Conservation (phyloP, 768 basidiomycete genomes). For the Asterophora parasitica region DNA sequence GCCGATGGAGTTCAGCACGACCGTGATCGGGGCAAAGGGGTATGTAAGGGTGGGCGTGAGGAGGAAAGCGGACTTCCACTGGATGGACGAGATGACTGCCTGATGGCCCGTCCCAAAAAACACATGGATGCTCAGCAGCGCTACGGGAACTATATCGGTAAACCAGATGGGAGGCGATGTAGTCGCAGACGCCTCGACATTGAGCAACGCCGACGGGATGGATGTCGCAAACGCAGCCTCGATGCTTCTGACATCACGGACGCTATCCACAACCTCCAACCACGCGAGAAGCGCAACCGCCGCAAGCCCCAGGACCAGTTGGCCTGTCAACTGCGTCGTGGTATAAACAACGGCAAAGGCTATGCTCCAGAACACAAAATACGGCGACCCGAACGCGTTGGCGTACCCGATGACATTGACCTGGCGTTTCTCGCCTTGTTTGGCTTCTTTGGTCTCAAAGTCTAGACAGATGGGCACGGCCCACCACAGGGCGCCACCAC, state of each 20-base stretch:
- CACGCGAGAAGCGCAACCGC: slow-evolving; percentile 66
- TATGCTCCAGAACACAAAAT: slow-evolving; percentile 76
- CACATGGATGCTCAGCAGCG: slow-evolving; percentile 66
- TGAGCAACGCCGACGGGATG: slow-evolving; percentile 40
- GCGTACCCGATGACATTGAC: slow-evolving; percentile 77
- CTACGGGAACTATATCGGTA: slow-evolving; percentile 66
- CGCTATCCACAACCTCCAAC: slow-evolving; percentile 78
- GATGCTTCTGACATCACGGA: slow-evolving; percentile 62
- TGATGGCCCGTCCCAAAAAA: slow-evolving; percentile 95
- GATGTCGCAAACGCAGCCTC: slow-evolving; percentile 46
- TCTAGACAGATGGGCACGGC: slow-evolving; percentile 70
- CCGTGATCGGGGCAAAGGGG: slow-evolving; percentile 69
- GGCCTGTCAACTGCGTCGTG: slow-evolving; percentile 75
- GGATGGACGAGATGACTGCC: slow-evolving; percentile 79
- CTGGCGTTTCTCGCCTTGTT: slow-evolving; percentile 30
- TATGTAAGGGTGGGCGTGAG: slow-evolving; percentile 66
- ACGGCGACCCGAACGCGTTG: slow-evolving; percentile 86
- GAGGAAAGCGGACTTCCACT: slow-evolving; percentile 94
- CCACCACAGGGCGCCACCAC: slow-evolving; percentile 66
- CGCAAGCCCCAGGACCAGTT: slow-evolving; percentile 65
- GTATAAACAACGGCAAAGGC: slow-evolving; percentile 58
- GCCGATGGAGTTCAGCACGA: slow-evolving; percentile 74
- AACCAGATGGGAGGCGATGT: slow-evolving; percentile 44
- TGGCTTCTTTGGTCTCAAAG: slow-evolving; percentile 35
- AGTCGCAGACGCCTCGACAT: slow-evolving; percentile 25